phyloP scores from a whole-genome alignment of 805 yeast species.

The Candida coquimbonensis region DNA sequence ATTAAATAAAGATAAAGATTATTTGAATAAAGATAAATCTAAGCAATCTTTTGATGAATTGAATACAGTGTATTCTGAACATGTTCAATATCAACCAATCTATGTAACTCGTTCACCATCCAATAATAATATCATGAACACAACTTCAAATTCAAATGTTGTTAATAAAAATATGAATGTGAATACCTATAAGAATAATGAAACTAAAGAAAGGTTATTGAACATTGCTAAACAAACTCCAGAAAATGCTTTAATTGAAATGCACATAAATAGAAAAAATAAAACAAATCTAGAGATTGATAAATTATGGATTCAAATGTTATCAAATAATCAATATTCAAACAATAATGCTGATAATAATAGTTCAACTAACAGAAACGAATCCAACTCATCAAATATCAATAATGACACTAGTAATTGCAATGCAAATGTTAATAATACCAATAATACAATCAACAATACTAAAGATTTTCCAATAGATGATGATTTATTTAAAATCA shows the following conservation, averaged over 20 bases:
- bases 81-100: neutral
- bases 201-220: too few species aligned
- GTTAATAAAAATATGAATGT: too few species aligned
- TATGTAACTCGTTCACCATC: too few species aligned
- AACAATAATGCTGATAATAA: neutral
- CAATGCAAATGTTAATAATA: neutral
- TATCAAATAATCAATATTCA: conserved; percentile 9
- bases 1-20: conserved; percentile 5
- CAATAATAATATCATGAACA: too few species aligned
- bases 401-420: too few species aligned
- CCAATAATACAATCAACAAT: neutral
- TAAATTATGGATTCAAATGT: conserved; percentile 20
- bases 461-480: neutral
- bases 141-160: too few species aligned
- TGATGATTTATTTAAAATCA: too few species aligned
- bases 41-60: neutral
- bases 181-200: too few species aligned
- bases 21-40: neutral
- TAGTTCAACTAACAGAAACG: neutral
- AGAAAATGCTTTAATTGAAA: neutral
- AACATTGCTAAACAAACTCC: too few species aligned
- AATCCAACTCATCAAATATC: too few species aligned
- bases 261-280: conserved; percentile 15
- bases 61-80: neutral
- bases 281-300: conserved; percentile 18